Base-by-base conservation (phyloP, 192 early-diverging fungal species). In the Coemansia sp. region DNA sequence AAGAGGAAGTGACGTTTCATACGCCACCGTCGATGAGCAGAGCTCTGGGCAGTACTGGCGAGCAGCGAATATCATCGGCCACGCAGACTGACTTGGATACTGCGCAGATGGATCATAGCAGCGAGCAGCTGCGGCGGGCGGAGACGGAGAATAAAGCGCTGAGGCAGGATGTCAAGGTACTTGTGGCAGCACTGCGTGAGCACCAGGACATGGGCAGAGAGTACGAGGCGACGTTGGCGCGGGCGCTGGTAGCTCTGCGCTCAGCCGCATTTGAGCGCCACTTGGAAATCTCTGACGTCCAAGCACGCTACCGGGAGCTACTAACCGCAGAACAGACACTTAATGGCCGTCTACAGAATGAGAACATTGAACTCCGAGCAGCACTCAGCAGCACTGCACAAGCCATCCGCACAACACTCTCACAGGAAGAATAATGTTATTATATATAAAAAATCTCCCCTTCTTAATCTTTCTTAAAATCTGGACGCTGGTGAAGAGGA, bases 191-290 rank as follows among this genome's bases (percentile, higher is more conserved):
- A n/a, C 39, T 75, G 21, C 61, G 53, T 67, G 80, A 83, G 67
- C 80, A 83, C 60, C 80, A 83, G 53, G 40, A 33, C 13, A 83
- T 78, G 76, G 76, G 67, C 8, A 55, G 49, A 7, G 75, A 77
- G 42, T 83, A 83, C 38, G 80, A 83, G 62, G 35, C 76, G 1
- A 61, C 76, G 16, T 39, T 83, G 63, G 63, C 80, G 6, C 67
- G 58, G 50, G 66, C 80, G 1, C 63, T 83, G 44, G 52, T 37
- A 13, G 80, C 80, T 2, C 37, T 83, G 61, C 39, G 80, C 21
- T 30, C 73, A 8, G 74, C 72, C 3, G 79, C 72, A 1, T 82
- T 82, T 73, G 74, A 76, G 40, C 64, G 79, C 7, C 70, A 76
- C 28, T 3, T 63, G 52, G 74, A 76, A 68, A 66, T 82, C 6